Evolutionary conservation across 2,329 filamentous ascomycete genomes (phyloP).

Genomic region (Karstenula rhodostoma): DNA sequence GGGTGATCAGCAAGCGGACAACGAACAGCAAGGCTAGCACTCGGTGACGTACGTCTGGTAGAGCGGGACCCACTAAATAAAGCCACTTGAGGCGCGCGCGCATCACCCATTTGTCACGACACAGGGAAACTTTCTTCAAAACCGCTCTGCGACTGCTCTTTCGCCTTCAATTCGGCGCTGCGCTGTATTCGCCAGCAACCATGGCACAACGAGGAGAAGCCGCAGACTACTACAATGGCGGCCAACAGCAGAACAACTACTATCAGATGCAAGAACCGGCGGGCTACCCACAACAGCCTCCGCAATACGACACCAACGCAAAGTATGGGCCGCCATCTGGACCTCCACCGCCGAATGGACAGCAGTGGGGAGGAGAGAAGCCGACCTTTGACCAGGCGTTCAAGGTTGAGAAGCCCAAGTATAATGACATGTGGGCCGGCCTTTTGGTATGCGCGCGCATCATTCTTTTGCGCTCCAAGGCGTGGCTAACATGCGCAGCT

Average conservation of each 20-base stretch:
- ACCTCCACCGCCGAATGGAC: constrained; percentile 32
- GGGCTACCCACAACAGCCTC: constrained; percentile 42
- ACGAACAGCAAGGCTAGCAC: not conserved
- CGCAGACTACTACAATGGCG: constrained; percentile 49
- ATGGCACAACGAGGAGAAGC: constrained; percentile 49
- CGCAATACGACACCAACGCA: constrained; percentile 38
- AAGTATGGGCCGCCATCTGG: constrained; percentile 40
- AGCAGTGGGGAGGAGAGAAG: constrained; percentile 52
- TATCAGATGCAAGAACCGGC: constrained; percentile 39
- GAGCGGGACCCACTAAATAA: not conserved
- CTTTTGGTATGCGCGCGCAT: constrained; percentile 65
- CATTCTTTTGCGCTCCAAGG: not conserved
- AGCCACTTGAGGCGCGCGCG: constrained; percentile 12
- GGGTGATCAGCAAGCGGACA: constrained; percentile 10
- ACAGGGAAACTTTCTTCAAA: no score
- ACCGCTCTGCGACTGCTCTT: not conserved
- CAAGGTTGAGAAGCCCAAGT: constrained; percentile 83
- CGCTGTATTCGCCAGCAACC: not conserved
- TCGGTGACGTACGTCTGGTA: constrained; percentile 13
- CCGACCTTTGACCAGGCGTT: constrained; percentile 80
- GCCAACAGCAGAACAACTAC: constrained; percentile 34
- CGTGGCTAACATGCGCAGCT: constrained; percentile 58
- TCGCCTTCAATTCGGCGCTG: not conserved
- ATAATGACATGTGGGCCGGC: constrained; percentile 89
- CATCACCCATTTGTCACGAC: not conserved